Evolutionary conservation across 352 stramenopile genomes (phyloP).

Genomic region (Globisporangium canariense): DNA sequence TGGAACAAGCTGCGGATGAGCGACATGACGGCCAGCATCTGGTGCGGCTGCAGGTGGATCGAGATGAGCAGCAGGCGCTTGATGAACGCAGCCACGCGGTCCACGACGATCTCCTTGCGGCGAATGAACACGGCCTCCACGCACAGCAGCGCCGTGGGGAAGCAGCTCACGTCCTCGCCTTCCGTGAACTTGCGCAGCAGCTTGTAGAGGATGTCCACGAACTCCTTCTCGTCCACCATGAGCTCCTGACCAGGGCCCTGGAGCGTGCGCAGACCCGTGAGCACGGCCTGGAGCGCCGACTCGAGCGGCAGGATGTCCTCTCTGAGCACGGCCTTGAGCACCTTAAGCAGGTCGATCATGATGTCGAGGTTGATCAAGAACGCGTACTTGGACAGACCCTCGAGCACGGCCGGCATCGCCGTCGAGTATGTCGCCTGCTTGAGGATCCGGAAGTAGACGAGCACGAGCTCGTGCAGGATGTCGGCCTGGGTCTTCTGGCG

Average conservation of each 20-base stretch:
- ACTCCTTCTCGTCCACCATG: constrained; percentile 96
- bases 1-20: constrained; percentile 88
- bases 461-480: constrained; percentile 92
- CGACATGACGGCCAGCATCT: constrained; percentile 84
- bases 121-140: constrained; percentile 92
- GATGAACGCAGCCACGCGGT: constrained; percentile 93
- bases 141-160: constrained; percentile 83
- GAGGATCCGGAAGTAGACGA: constrained; percentile 97
- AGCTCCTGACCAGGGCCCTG: constrained; percentile 93
- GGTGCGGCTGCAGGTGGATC: constrained; percentile 80
- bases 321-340: constrained; percentile 92
- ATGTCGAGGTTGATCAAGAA: constrained; percentile 99
- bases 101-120: constrained; percentile 92
- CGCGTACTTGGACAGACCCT: constrained; percentile 93
- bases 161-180: constrained; percentile 58
- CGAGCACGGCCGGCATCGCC: constrained; percentile 90
- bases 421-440: constrained; percentile 89
- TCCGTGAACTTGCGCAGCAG: constrained; percentile 74
- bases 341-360: constrained; percentile 94
- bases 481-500: constrained; percentile 93
- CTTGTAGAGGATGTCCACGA: constrained; percentile 93
- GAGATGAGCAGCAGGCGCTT: constrained; percentile 91
- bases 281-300: constrained; percentile 78
- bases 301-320: constrained; percentile 67
- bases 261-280: constrained; percentile 92